Conservation (phyloP, 1,284 basidiomycete genomes). For the Phylloboletellus chloephorus region DNA sequence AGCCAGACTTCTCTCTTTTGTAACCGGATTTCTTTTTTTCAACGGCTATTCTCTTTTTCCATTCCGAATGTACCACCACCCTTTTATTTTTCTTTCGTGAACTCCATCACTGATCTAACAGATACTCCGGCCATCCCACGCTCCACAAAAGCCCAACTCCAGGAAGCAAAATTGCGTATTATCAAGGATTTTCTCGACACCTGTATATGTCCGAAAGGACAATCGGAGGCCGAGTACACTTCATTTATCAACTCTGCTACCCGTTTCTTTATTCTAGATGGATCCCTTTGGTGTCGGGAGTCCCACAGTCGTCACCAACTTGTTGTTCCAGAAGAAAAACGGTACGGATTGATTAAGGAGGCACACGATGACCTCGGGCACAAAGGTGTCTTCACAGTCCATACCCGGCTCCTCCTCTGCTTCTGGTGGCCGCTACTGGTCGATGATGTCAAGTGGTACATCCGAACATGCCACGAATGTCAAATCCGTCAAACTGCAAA, state of each 20-base stretch:
- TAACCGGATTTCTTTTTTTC: no score
- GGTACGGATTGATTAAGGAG: conserved; percentile 14
- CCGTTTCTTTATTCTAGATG: not conserved
- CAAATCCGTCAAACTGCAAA: conserved; percentile 8
- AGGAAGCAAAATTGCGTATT: no score
- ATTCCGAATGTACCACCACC: no score
- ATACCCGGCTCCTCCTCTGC: conserved; percentile 10
- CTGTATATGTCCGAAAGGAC: no score
- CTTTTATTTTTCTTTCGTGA: no score
- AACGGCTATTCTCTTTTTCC: no score
- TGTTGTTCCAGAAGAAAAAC: not conserved
- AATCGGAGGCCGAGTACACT: no score
- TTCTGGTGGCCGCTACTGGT: conserved; percentile 32
- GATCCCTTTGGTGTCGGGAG: not conserved
- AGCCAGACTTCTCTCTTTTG: no score
- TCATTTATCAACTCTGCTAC: not conserved
- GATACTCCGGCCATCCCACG: no score
- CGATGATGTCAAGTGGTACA: conserved; percentile 21
- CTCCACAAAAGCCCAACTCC: no score
- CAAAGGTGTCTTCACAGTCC: conserved; percentile 17
- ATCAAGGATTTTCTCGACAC: no score
- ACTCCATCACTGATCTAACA: no score
- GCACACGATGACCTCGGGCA: conserved; percentile 29
- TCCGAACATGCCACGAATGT: conserved; percentile 7
- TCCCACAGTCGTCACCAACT: not conserved